Percentiles rank a stretch among this genome's conserved stretches.
Conservation (phyloP, 495 filamentous ascomycete species). For the Penicillium silybi region DNA sequence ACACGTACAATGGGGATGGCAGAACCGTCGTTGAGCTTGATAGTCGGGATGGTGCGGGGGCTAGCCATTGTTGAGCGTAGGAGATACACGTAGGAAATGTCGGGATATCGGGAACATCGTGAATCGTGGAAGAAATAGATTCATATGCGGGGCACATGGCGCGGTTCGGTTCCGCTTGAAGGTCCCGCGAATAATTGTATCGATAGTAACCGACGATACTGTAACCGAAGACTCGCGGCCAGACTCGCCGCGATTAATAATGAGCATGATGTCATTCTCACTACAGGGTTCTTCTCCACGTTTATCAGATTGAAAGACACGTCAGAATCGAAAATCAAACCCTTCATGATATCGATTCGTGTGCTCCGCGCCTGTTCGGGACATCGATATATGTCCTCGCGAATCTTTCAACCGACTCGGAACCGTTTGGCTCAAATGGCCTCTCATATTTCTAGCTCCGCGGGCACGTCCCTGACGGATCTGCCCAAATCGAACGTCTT, state of each 20-base stretch:
- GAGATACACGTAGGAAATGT: background rate
- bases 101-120: too few relatives aligned
- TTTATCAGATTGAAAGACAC: conserved; percentile 7
- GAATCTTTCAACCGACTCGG: conserved; percentile 3
- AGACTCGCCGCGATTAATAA: conserved; percentile 16
- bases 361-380: conserved; percentile 2
- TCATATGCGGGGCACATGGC: background rate
- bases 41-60: conserved; percentile 33
- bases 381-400: conserved; percentile 26
- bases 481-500: conserved; percentile 85
- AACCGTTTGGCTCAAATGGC: conserved; percentile 45
- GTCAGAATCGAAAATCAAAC: background rate
- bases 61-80: conserved; percentile 10
- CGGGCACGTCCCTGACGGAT: conserved; percentile 51
- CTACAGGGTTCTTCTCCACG: background rate
- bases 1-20: conserved; percentile 65
- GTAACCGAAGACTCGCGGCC: background rate
- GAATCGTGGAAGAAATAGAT: background rate
- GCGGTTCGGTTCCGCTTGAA: background rate
- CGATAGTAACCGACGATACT: background rate
- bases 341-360: conserved; percentile 11
- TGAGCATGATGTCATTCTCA: conserved; percentile 22
- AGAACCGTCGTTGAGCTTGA: conserved; percentile 70
- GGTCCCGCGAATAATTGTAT: background rate
- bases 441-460: conserved; percentile 45